Base-by-base conservation (phyloP, 163 green algal genomes). In the Scenedesmus sp. region DNA sequence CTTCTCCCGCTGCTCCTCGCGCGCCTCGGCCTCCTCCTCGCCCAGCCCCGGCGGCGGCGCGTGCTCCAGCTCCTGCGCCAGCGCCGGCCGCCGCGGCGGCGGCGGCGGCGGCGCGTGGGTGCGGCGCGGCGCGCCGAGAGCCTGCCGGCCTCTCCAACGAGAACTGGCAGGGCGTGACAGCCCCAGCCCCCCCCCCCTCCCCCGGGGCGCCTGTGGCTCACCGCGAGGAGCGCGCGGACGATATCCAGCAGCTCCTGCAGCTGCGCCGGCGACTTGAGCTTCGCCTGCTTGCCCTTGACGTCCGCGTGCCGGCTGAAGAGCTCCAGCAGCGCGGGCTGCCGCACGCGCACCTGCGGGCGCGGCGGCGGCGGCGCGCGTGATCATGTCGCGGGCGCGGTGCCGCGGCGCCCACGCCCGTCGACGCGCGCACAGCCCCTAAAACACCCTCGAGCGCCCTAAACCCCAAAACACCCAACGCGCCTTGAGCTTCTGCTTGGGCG, bases 401-500 rank as follows among this genome's bases (percentile, higher is more conserved):
- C n/a, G n/a, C n/a, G n/a, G n/a, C n/a, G n/a, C n/a, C n/a, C n/a
- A n/a, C n/a, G n/a, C n/a, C n/a, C n/a, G n/a, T n/a, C n/a, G n/a
- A n/a, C n/a, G 50, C 50, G 20, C 4, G 5, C 5, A 4, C 9
- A 29, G 50, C 50, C 50, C 50, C 5, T n/a, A 13, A 13, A 4
- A 58, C 50, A 58, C 9, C 5, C 50, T 7, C 5, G n/a, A n/a
- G n/a, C n/a, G n/a, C n/a, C n/a, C n/a, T n/a, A n/a, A n/a, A n/a
- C n/a, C n/a, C n/a, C 48, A 26, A 26, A 57, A 57, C 17, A 36
- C 13, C 29, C 17, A 1, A 42, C 47, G 51, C 83, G 98, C 88
- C 88, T 99, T 99, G 83, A 99, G 93, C 89, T 99, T 99, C 84
- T 99, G 95, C 85, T 99, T 99, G 29, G 96, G 96, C 1, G 96